A percentile compares a stretch with the other conserved stretches of the same genome.
Conservation (phyloP, 768 basidiomycete species). For the Mycena floridula region DNA sequence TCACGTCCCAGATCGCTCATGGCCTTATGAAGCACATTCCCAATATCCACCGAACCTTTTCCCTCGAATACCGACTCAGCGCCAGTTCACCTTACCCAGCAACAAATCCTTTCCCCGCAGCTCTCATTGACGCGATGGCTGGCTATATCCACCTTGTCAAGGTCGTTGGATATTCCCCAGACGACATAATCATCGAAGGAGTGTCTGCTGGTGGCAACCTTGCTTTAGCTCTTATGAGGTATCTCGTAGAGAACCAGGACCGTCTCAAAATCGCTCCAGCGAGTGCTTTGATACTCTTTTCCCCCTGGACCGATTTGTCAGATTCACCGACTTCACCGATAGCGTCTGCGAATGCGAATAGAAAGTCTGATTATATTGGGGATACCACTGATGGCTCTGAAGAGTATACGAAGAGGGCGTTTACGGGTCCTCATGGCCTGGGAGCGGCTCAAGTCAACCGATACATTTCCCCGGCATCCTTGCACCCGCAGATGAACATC, state of each 20-base stretch:
- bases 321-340: constrained; percentile 16
- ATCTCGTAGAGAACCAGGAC: constrained; percentile 25
- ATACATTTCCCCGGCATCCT: constrained; percentile 29
- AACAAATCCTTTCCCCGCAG: too few species aligned
- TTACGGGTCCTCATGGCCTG: constrained; percentile 18
- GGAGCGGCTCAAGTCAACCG: constrained; percentile 16
- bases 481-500: constrained; percentile 8
- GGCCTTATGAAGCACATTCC: constrained; percentile 1
- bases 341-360: constrained; percentile 13
- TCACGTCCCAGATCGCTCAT: constrained; percentile 15
- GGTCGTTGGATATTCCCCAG: constrained; percentile 32
- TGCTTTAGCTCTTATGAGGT: constrained; percentile 30
- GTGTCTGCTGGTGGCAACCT: constrained; percentile 54
- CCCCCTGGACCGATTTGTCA: constrained; percentile 22
- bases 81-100: constrained; percentile 16
- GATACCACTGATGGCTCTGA: constrained; percentile 2
- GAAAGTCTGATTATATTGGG: constrained; percentile 16
- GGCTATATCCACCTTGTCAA: too few species aligned
- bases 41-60: constrained; percentile 21
- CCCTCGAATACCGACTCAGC: constrained; percentile 44
- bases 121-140: constrained; percentile 46
- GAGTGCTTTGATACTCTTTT: constrained; percentile 19
- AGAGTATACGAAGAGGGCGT: constrained; percentile 13
- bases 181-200: constrained; percentile 39
- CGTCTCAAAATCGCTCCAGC: constrained; percentile 11